Base-by-base conservation (phyloP, 805 yeast species). In the Nakazawaea populi region DNA sequence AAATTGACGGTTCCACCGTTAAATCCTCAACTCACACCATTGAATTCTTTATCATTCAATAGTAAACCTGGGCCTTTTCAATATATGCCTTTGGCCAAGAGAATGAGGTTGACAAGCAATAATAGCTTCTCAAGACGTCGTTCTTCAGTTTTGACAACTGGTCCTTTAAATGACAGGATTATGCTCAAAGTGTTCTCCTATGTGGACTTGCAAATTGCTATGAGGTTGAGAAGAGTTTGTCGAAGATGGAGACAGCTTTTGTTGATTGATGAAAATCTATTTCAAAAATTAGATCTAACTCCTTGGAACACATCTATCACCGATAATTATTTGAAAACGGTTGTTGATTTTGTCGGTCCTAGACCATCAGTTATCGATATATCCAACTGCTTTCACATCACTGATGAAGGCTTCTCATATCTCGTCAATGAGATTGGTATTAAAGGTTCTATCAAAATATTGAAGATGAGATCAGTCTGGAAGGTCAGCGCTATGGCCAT, bases 401-500 rank as follows among this genome's bases (percentile, higher is more conserved):
- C 91, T 0, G 91, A 86, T 62, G 83, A 76, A 54, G 89, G 91
- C 0, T 87, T 87, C 63, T 76, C 82, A 43, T 82, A 81, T 59
- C 70, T 87, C 72, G 80, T 86, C 24, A 84, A 81, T 58, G 87
- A 85, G 56, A 74, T 85, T 49, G 90, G 90, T 1, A 80, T 83
- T 57, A 62, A 80, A 39, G 89, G 89, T 3, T 71, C 73, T 34
- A 75, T 87, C 43, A 70, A 71, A 48, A 65, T 67, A 8, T 67
- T 87, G 46, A 75, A 73, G 53, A 83, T 86, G 89, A 73, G 72
- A 54, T 80, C 87, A 12, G 83, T 79, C 45, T 86, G 92, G 92
- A 88, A 84, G 57, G 80, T 87, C 7, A 78, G 84, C 53, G 88
- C 89, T 2, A 83, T 85, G 88, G 87, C 91, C 2, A 83, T 86